Evolutionary conservation across 1,139 yeast species (phyloP).

Genomic region (Candida albicans): DNA sequence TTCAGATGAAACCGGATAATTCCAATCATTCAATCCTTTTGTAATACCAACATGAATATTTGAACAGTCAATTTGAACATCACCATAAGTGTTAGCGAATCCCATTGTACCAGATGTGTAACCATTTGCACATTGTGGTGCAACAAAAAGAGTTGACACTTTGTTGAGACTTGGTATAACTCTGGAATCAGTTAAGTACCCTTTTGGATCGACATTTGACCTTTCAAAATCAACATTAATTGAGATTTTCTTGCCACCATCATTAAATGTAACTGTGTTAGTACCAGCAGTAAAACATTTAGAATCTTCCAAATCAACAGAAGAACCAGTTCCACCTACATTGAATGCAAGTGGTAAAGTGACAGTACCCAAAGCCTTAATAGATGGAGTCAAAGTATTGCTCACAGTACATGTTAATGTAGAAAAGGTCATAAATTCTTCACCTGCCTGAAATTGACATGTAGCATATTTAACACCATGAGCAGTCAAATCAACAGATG

Average conservation of each 20-base stretch:
- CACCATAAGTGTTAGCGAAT: constrained; percentile 10
- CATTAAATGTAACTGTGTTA: constrained; percentile 28
- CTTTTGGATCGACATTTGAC: background rate
- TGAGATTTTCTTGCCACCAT: constrained; percentile 24
- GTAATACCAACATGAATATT: constrained; percentile 22
- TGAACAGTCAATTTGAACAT: constrained; percentile 22
- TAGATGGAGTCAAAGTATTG: constrained; percentile 7
- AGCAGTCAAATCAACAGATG: constrained; percentile 16
- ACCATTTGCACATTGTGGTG: constrained; percentile 26
- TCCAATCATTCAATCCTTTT: constrained; percentile 25
- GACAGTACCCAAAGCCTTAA: constrained; percentile 14
- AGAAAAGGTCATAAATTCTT: constrained; percentile 22
- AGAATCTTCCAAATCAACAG: constrained; percentile 23
- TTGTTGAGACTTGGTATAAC: constrained; percentile 9
- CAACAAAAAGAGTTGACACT: constrained; percentile 22
- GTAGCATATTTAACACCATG: constrained; percentile 30
- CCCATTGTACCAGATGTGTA: constrained; percentile 26
- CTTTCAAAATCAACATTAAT: constrained; percentile 18
- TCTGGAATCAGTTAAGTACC: background rate
- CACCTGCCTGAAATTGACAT: constrained; percentile 26
- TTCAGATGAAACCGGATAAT: constrained; percentile 15
- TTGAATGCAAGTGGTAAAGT: constrained; percentile 29
- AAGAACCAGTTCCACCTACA: constrained; percentile 23
- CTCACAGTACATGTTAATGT: constrained; percentile 25
- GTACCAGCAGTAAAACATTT: constrained; percentile 21